Base-by-base conservation (phyloP, 352 stramenopile genomes). In the Thraustochytrium sp. region DNA sequence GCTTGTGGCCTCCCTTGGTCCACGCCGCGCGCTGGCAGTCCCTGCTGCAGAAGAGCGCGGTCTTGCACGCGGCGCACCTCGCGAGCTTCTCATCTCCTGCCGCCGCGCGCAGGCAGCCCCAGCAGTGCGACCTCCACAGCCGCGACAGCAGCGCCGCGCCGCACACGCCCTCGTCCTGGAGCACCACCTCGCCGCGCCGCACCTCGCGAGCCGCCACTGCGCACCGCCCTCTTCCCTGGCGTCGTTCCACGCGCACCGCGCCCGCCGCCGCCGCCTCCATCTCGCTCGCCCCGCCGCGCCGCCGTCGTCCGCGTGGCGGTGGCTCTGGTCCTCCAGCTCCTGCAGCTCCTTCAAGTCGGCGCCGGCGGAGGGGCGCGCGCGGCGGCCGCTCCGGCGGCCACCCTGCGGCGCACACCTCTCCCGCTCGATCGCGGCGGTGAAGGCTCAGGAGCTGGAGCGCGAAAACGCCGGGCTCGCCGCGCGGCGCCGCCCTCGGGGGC, bases 1-100 rank as follows among this genome's bases (percentile, higher is more conserved):
- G n/a, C 83, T 95, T 94, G 88, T 95, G 92, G 34, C 87, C 86
- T 72, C n/a, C n/a, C n/a, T n/a, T n/a, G n/a, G 92, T 94, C 91
- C 91, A 95, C 3, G 90, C 91, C 56, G 92, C 91, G 86, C 94
- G 94, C 85, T 95, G 92, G 59, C 91, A 94, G 63, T 90, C 90
- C 26, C 90, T 91, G 21, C 89, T 93, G 87, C 92, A 95, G 85
- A 94, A 95, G n/a, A 87, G 87, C n/a, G 89, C 88, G 13, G 84
- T 86, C 56, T 88, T 89, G 85, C 91, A 96, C 9, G 89, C 89
- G 21, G 89, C 90, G 59, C 92, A 95, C 18, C 68, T 23, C 18
- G n/a, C 46, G 36, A 11, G 8, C 3, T 34, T n/a, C 18, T 9
- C 68, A 2, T 29, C 53, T 13, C 26, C 54, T 5, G 29, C 26